A percentile compares a stretch with the other conserved stretches of the same genome.
Conservation (phyloP, 192 early-diverging fungal species). For the Linnemannia elongata region DNA sequence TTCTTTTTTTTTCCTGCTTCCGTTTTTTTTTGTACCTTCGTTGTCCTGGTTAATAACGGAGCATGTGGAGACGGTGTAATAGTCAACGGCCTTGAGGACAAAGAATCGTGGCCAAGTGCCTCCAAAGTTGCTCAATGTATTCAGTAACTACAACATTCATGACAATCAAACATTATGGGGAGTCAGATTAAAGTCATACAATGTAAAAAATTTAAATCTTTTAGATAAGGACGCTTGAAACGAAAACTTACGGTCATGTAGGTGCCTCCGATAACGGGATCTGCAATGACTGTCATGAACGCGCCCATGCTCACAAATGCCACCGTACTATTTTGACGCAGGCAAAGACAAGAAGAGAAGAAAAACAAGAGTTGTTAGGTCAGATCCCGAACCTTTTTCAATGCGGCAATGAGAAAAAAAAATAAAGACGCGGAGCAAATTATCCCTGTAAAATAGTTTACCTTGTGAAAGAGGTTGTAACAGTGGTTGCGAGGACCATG, state of each 20-base stretch:
- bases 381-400: neutral
- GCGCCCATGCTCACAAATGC: slow-evolving; percentile 91
- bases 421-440: slow-evolving; percentile 18
- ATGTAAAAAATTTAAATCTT: too few relatives aligned
- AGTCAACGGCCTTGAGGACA: slow-evolving; percentile 92
- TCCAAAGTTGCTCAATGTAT: slow-evolving; percentile 96
- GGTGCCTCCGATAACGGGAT: slow-evolving; percentile 95
- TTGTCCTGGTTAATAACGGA: slow-evolving; percentile 35
- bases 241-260: slow-evolving; percentile 63
- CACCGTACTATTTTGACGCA: slow-evolving; percentile 54
- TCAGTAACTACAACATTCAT: slow-evolving; percentile 69
- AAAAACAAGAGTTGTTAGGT: neutral
- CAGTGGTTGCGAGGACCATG: slow-evolving; percentile 82
- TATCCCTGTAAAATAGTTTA: slow-evolving; percentile 21
- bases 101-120: slow-evolving; percentile 98
- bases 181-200: too few relatives aligned
- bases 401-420: neutral
- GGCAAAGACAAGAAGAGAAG: slow-evolving; percentile 16
- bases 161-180: too few relatives aligned
- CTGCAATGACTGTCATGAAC: slow-evolving; percentile 95
- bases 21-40: slow-evolving; percentile 21
- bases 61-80: slow-evolving; percentile 87
- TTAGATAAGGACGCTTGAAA: neutral
- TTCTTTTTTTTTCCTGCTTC: neutral
- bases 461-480: slow-evolving; percentile 87